phyloP scores from a whole-genome alignment of 345 rosid genomes.

The Iberis pinnata region DNA sequence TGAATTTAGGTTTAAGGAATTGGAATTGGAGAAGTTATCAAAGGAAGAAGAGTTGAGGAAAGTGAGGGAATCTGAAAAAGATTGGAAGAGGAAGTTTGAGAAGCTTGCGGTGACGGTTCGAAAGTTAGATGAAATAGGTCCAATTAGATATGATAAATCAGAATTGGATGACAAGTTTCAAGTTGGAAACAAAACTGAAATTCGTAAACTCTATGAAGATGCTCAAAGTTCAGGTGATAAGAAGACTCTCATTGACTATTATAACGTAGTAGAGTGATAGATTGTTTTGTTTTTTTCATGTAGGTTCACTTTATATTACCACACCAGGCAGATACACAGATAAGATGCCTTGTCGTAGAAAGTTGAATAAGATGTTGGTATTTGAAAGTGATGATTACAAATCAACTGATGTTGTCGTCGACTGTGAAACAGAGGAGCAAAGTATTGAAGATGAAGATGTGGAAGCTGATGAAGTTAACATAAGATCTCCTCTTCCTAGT shows the following conservation, averaged over 20 bases:
- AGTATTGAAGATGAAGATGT: conserved; percentile 29
- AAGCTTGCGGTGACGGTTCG: conserved; percentile 34
- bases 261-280: background rate
- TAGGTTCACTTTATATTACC: conserved; percentile 33
- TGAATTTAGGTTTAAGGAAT: conserved; percentile 29
- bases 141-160: conserved; percentile 7
- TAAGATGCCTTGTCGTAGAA: too few species aligned
- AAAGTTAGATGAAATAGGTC: conserved; percentile 16
- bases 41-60: conserved; percentile 18
- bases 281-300: background rate
- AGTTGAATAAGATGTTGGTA: conserved; percentile 34
- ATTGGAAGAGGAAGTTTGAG: conserved; percentile 48
- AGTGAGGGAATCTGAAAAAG: conserved; percentile 26
- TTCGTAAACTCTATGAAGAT: too few species aligned
- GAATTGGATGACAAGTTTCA: conserved; percentile 19
- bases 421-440: conserved; percentile 48
- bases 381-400: conserved; percentile 39
- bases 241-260: background rate
- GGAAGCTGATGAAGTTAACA: conserved; percentile 24
- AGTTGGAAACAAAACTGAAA: background rate
- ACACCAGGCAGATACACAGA: conserved; percentile 31
- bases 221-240: conserved; percentile 27
- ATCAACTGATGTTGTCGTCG: conserved; percentile 32
- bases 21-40: conserved; percentile 33
- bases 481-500: conserved; percentile 16